Evolutionary conservation across 305 asterid genomes (phyloP), one percentile per base, ranked within the genome.

Genomic region (Fraxinus nigra): DNA sequence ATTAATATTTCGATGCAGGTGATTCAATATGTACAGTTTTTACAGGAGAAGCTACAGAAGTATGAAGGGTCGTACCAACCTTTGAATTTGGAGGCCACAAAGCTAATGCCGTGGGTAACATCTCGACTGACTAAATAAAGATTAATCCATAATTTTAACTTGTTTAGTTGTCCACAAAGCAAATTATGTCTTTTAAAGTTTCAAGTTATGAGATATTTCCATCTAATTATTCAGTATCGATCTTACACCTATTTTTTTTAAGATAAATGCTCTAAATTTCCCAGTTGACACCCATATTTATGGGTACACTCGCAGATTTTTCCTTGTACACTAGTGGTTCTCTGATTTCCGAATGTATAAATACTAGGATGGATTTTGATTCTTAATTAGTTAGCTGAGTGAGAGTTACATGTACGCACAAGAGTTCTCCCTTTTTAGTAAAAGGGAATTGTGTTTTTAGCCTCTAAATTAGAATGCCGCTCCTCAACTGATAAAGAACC

Each of bases 21-120:
- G 76, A 89, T 89, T 82, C 88, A 89, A 76, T 87, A 87, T 28
- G 90, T 89, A 48, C 89, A 89, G 51, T 87, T 33, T 80, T 83
- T 89, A 85, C 90, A 87, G 79, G 92, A 89, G 84, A 87, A 83
- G 84, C 86, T 86, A 80, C 89, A 89, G 32, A 89, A 87, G 79
- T 75, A 87, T 85, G 92, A 89, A 81, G 92, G 92, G 11, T 69
- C 90, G 0, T 86, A 79, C 78, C 92, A 87, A 78, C 35, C 80
- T 32, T 87, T 89, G 92, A 84, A 83, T 79, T 85, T 90, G 11
- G 92, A 89, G 82, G 87, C 90, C 24, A 89, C 90, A 69, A 89
- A 89, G 84, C 87, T 87, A 78, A 87, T 87, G 90, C 90, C 92
- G 40, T 89, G 92, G 92, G 92, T 89, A 86, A 79, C 77, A 65